These are phyloP conservation scores for Blastobotrys raffinosifermentans DNA, from an alignment of 1,139 yeast genomes.

Conservation along the genomic window DNA sequence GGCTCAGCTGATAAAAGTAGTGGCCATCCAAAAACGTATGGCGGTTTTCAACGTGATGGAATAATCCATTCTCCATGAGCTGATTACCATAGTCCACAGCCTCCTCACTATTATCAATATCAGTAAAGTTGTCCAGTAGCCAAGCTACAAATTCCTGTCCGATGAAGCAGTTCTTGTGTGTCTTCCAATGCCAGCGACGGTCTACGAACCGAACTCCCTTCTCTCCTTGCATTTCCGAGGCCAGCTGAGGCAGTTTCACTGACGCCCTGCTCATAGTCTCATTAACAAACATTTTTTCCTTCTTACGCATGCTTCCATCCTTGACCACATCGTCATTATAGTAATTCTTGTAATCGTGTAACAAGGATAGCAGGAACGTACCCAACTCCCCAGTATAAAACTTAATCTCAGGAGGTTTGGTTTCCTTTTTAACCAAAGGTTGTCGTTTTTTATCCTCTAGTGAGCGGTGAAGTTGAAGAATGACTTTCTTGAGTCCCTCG, in stretches of 20 bases:
- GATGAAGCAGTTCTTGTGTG: slow-evolving; percentile 70
- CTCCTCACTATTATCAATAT: slow-evolving; percentile 72
- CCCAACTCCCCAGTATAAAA: slow-evolving; percentile 86
- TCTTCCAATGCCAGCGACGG: slow-evolving; percentile 86
- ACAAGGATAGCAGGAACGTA: slow-evolving; percentile 53
- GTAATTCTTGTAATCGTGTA: slow-evolving; percentile 11
- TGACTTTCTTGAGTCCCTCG: slow-evolving; percentile 76
- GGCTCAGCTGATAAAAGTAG: slow-evolving; percentile 72
- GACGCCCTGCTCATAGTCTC: slow-evolving; percentile 34
- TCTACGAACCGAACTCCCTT: slow-evolving; percentile 59
- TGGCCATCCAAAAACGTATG: slow-evolving; percentile 90
- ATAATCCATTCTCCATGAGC: slow-evolving; percentile 64
- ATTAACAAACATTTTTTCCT: slow-evolving; percentile 34
- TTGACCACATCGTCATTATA: slow-evolving; percentile 17
- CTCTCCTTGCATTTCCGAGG: slow-evolving; percentile 60
- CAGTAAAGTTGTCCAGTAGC: slow-evolving; percentile 73
- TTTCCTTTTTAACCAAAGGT: slow-evolving; percentile 39
- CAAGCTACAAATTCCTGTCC: slow-evolving; percentile 85
- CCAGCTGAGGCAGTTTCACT: slow-evolving; percentile 45
- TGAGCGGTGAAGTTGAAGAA: slow-evolving; percentile 56
- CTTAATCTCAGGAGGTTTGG: slow-evolving; percentile 63
- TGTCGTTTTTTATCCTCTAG: slow-evolving; percentile 38
- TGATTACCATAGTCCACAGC: slow-evolving; percentile 76
- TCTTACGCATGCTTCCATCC: slow-evolving; percentile 19
- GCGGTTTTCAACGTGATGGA: slow-evolving; percentile 73